These are phyloP conservation scores for Pleurotus cornucopiae DNA, from an alignment of 768 basidiomycete species.

Conservation along the genomic window DNA sequence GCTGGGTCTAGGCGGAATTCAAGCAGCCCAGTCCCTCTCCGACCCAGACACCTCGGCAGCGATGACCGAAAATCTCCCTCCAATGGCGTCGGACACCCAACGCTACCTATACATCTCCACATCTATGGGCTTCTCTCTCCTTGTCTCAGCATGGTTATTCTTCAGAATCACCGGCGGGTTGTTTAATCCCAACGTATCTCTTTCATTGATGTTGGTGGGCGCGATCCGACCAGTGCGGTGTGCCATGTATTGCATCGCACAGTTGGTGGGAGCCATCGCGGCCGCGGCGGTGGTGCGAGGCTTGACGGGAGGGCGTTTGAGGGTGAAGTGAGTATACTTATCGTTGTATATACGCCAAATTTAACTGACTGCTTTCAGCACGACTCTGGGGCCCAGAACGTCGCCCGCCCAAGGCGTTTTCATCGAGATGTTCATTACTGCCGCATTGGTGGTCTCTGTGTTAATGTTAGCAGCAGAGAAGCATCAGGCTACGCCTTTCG, in stretches of 20 bases:
- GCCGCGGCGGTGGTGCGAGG: conserved; percentile 52
- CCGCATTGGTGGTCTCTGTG: conserved; percentile 55
- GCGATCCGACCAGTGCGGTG: conserved; percentile 52
- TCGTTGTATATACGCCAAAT: not conserved
- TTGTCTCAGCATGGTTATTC: conserved; percentile 57
- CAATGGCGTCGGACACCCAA: conserved; percentile 27
- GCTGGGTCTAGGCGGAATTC: conserved; percentile 62
- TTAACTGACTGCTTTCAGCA: conserved; percentile 30
- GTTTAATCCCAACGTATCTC: conserved; percentile 54
- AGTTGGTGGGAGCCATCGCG: conserved; percentile 55
- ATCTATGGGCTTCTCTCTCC: conserved; percentile 57
- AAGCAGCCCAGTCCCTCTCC: conserved; percentile 44
- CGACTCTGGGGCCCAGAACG: conserved; percentile 38
- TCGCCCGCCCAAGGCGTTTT: conserved; percentile 59
- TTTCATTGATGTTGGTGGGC: conserved; percentile 56
- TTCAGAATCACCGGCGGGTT: conserved; percentile 9
- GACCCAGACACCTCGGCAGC: conserved; percentile 14
- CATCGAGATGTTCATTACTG: conserved; percentile 70
- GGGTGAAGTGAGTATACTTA: conserved; percentile 45
- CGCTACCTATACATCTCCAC: conserved; percentile 53
- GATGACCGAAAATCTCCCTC: too few species aligned
- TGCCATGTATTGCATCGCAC: conserved; percentile 56
- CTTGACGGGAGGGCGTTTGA: conserved; percentile 50
- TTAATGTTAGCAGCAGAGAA: conserved; percentile 74
- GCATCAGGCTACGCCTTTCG: conserved; percentile 60